These are phyloP conservation scores for Albugo candida DNA, from an alignment of 352 stramenopile genomes.

Conservation along the genomic window DNA sequence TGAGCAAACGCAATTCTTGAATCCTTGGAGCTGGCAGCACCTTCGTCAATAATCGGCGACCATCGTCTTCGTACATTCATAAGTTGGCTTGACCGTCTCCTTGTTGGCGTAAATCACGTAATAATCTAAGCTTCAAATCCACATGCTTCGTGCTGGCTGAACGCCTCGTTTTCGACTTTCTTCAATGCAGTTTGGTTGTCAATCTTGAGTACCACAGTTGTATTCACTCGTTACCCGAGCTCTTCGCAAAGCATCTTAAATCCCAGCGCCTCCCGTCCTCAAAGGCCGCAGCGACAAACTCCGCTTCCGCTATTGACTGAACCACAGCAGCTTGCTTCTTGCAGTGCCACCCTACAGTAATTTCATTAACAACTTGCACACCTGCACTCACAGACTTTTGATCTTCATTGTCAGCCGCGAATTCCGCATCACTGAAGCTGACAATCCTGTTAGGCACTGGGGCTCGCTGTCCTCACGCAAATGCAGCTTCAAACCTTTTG, in stretches of 20 bases:
- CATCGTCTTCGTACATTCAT: constrained; percentile 3
- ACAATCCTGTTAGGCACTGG: not conserved
- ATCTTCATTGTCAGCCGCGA: constrained; percentile 6
- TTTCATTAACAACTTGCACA: constrained; percentile 2
- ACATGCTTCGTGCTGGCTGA: too few relatives aligned
- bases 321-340: too few relatives aligned
- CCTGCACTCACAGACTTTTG: constrained; percentile 10
- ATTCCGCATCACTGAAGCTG: too few relatives aligned
- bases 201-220: not conserved
- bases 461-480: not conserved
- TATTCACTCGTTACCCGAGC: not conserved
- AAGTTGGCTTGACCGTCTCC: not conserved
- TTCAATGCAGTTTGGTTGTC: too few relatives aligned
- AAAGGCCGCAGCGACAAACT: not conserved
- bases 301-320: not conserved
- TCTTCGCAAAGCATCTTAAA: not conserved
- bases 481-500: constrained; percentile 1
- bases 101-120: not conserved
- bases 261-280: not conserved
- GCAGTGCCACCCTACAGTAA: constrained; percentile 8
- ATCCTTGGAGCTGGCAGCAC: too few relatives aligned
- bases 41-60: constrained; percentile 5
- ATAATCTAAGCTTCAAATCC: not conserved
- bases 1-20: not conserved
- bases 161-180: not conserved